These are phyloP conservation scores for Thielaviopsis euricoi DNA, from an alignment of 2,329 filamentous ascomycete species.

Conservation along the genomic window DNA sequence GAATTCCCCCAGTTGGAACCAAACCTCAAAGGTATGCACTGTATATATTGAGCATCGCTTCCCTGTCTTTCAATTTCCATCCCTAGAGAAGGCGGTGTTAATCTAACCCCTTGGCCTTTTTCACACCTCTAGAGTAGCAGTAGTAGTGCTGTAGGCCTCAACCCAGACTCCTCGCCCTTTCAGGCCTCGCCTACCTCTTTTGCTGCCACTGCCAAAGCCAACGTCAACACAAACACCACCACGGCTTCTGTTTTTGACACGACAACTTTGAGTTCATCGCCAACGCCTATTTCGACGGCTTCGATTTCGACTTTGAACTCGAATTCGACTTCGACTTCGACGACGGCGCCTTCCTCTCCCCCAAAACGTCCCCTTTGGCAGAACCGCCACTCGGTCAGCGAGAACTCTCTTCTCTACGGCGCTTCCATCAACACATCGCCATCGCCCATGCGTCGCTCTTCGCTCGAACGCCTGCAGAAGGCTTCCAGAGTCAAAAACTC, in stretches of 20 bases:
- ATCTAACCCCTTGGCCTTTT: conserved; percentile 6
- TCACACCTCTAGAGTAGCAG: conserved; percentile 31
- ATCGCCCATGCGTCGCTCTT: conserved; percentile 65
- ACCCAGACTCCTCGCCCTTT: conserved; percentile 65
- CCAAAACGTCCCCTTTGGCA: conserved; percentile 69
- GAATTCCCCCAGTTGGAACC: conserved; percentile 86
- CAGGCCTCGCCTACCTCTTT: conserved; percentile 60
- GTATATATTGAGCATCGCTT: neutral
- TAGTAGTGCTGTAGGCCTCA: conserved; percentile 48
- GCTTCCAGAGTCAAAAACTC: conserved; percentile 95
- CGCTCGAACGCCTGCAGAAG: conserved; percentile 87
- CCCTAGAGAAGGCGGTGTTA: conserved; percentile 12
- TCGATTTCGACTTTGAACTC: conserved; percentile 34
- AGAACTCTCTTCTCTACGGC: conserved; percentile 54
- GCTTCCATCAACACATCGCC: conserved; percentile 40
- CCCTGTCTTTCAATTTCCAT: conserved; percentile 12
- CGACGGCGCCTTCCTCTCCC: conserved; percentile 25
- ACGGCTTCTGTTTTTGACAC: neutral
- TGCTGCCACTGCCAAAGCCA: neutral
- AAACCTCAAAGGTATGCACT: conserved; percentile 48
- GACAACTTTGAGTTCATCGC: neutral
- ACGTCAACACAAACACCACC: neutral
- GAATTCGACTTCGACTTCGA: conserved; percentile 37
- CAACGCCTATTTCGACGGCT: conserved; percentile 14
- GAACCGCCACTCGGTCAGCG: conserved; percentile 48